phyloP scores from a whole-genome alignment of 2,329 filamentous ascomycete genomes.

The Cyphellophora attinorum region DNA sequence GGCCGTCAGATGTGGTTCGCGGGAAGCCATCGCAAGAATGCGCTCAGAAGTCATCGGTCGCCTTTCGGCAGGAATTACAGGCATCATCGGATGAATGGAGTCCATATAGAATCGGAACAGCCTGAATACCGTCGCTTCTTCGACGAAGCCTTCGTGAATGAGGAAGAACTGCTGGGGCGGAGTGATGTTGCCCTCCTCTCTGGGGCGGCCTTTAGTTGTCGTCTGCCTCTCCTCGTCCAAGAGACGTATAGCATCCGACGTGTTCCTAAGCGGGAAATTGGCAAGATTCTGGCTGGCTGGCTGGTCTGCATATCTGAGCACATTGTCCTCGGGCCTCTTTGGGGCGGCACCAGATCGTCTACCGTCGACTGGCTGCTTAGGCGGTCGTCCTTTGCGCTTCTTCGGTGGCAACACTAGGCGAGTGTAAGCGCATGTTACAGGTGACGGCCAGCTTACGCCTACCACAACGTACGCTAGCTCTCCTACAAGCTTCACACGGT shows the following conservation, averaged over 20 bases:
- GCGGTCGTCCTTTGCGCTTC: slow-evolving; percentile 7
- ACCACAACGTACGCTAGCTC: slow-evolving; percentile 7
- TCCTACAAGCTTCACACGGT: slow-evolving; percentile 8
- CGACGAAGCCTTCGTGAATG: slow-evolving; percentile 7
- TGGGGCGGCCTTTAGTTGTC: slow-evolving; percentile 4
- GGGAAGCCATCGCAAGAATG: slow-evolving; percentile 5
- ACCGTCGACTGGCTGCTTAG: slow-evolving; percentile 3
- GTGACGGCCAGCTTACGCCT: neutral
- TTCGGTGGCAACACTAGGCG: slow-evolving; percentile 4
- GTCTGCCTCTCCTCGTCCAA: slow-evolving; percentile 8
- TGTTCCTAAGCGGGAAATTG: slow-evolving; percentile 8
- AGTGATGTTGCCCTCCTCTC: no score
- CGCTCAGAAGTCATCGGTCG: slow-evolving; percentile 7
- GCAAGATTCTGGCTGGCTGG: slow-evolving; percentile 6
- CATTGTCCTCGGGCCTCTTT: neutral
- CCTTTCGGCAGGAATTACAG: slow-evolving; percentile 7
- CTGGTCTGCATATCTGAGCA: slow-evolving; percentile 5
- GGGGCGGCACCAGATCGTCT: neutral
- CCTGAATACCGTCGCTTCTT: slow-evolving; percentile 7
- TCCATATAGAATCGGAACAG: slow-evolving; percentile 7
- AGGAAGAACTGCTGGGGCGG: slow-evolving; percentile 8
- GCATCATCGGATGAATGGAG: slow-evolving; percentile 8
- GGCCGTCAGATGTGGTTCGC: slow-evolving; percentile 6
- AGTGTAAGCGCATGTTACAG: neutral
- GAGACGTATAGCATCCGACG: slow-evolving; percentile 9